Evolutionary conservation across 768 basidiomycete species (phyloP).

Genomic region (Collybiopsis confluens): DNA sequence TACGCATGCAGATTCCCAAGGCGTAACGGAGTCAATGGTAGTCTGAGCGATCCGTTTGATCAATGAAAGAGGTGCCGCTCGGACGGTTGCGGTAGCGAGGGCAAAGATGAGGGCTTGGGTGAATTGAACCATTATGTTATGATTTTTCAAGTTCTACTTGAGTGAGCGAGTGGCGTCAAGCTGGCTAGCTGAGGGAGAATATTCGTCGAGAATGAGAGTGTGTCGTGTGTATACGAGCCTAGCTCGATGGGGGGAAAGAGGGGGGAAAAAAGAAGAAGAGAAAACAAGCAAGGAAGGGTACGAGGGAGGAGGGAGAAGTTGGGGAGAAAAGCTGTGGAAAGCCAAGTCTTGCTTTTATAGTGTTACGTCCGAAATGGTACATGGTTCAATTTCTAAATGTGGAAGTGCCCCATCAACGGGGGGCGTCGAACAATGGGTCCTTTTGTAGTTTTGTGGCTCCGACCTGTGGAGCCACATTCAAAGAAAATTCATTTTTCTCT

Average conservation of each 20-base stretch:
- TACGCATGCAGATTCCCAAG: slow-evolving; percentile 49
- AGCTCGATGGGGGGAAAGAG: slow-evolving; percentile 1
- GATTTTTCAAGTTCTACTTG: slow-evolving; percentile 3
- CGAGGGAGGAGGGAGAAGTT: neutral
- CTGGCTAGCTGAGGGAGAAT: neutral
- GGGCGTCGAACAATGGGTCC: slow-evolving; percentile 3
- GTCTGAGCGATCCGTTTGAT: slow-evolving; percentile 44
- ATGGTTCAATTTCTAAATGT: neutral
- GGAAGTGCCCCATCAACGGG: neutral
- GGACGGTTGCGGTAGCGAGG: slow-evolving; percentile 26
- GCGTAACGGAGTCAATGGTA: slow-evolving; percentile 32
- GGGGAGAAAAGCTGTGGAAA: neutral
- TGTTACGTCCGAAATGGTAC: no score
- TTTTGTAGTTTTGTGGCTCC: no score
- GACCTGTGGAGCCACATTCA: no score
- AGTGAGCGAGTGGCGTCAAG: slow-evolving; percentile 1
- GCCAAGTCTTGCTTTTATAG: neutral
- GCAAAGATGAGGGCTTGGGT: slow-evolving; percentile 25
- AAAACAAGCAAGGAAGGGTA: neutral
- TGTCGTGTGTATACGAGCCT: neutral
- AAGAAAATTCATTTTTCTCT: no score
- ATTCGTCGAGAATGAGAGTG: slow-evolving; percentile 5
- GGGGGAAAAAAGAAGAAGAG: neutral
- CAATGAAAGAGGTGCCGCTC: slow-evolving; percentile 28
- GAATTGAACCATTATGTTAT: slow-evolving; percentile 27